Conservation (phyloP, 1,284 basidiomycete genomes). For the Fomitiporia mediterranea region DNA sequence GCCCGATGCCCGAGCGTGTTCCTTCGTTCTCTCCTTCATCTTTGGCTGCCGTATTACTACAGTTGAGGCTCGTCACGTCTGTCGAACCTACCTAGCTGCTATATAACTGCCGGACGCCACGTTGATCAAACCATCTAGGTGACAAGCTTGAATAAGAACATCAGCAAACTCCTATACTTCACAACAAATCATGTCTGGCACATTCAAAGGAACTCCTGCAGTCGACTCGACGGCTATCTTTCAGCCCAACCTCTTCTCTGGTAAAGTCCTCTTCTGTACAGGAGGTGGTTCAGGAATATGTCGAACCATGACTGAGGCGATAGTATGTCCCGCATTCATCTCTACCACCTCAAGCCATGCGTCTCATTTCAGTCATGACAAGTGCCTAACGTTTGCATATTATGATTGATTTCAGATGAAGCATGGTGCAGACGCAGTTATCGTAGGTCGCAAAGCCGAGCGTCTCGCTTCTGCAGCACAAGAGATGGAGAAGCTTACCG, state of each 20-base stretch:
- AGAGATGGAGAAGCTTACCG: slow-evolving; percentile 68
- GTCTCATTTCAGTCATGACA: no score
- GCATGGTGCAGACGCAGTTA: slow-evolving; percentile 78
- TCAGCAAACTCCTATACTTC: no score
- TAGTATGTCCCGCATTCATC: slow-evolving; percentile 45
- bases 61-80: no score
- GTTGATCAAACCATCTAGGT: no score
- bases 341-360: not conserved
- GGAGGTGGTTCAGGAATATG: slow-evolving; percentile 92
- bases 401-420: slow-evolving; percentile 63
- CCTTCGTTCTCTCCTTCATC: no score
- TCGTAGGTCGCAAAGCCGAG: slow-evolving; percentile 50
- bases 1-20: no score
- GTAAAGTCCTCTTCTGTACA: slow-evolving; percentile 93
- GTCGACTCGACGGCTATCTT: slow-evolving; percentile 61
- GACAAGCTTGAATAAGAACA: no score
- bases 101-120: no score
- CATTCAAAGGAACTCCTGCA: slow-evolving; percentile 22
- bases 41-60: no score
- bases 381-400: no score
- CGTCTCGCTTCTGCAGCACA: slow-evolving; percentile 45
- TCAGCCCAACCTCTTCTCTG: slow-evolving; percentile 79
- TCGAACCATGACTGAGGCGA: slow-evolving; percentile 78
- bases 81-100: no score
- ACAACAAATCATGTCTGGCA: no score